Evolutionary conservation across 108 stramenopile species (phyloP).

Genomic region (Phaeodactylum tricornutum): DNA sequence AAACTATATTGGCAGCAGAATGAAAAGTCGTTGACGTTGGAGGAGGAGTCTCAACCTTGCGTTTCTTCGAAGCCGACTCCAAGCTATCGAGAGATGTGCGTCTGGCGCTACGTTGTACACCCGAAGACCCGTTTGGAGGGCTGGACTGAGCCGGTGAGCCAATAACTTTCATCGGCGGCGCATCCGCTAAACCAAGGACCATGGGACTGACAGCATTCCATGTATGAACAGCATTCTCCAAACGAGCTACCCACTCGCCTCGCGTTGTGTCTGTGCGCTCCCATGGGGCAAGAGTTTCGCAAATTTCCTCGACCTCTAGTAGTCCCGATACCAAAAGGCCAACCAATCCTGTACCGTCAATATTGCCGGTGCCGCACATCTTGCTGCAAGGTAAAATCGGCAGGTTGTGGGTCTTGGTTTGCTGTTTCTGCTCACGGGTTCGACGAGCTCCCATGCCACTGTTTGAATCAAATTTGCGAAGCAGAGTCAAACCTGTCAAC

Average conservation of each 20-base stretch:
- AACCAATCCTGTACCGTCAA: slow-evolving; percentile 52
- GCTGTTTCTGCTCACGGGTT: slow-evolving; percentile 5
- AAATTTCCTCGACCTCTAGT: slow-evolving; percentile 45
- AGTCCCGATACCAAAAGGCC: slow-evolving; percentile 46
- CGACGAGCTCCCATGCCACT: neutral
- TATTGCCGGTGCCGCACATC: slow-evolving; percentile 28
- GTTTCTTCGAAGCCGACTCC: no score
- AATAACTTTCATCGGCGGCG: no score
- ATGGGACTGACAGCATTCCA: slow-evolving; percentile 40
- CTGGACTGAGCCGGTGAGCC: no score
- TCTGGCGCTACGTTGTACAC: no score
- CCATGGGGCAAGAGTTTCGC: slow-evolving; percentile 51
- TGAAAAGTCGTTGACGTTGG: no score
- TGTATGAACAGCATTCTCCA: slow-evolving; percentile 38
- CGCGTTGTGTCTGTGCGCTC: slow-evolving; percentile 31
- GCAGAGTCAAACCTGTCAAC: slow-evolving; percentile 46
- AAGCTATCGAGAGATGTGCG: no score
- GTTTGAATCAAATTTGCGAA: slow-evolving; percentile 10
- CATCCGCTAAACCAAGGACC: slow-evolving; percentile 3
- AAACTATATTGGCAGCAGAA: no score
- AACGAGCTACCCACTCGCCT: slow-evolving; percentile 37
- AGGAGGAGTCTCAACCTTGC: no score
- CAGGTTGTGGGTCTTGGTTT: neutral
- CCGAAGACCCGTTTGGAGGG: no score
- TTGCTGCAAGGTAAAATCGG: slow-evolving; percentile 19